Base-by-base conservation (phyloP, 2,329 filamentous ascomycete genomes). In the Sporothrix inflata region DNA sequence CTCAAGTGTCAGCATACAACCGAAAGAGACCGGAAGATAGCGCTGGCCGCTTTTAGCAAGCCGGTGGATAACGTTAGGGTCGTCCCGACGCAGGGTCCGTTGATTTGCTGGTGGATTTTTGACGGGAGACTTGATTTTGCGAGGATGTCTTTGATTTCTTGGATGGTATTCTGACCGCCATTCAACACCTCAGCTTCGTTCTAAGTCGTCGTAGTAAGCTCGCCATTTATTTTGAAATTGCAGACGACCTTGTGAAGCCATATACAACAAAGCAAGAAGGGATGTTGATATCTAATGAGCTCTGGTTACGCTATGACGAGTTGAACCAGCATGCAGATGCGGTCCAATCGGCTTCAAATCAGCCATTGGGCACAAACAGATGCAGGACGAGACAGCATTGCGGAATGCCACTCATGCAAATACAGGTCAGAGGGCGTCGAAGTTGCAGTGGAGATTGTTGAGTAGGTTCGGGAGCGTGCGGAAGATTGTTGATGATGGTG, bases 71-170 rank as follows among this genome's bases (percentile, higher is more conserved):
- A n/a, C 19, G 34, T 42, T 42, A 63, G 57, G 57, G n/a, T 40
- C 34, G n/a, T 63, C 34, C 34, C 9, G 34, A 63, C 11, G 57
- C 57, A 63, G 57, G 34, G 57, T 63, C 57, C 34, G 57, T 42
- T 63, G 27, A 42, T 24, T 42, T 34, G 9, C 21, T 7, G 9
- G 57, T 40, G 57, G 34, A 6, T 61, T 40, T 21, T 14, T 40
- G 3, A 34, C 30, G 30, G 30, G 30, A 34, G 30, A 34, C 30
- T 34, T 6, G 30, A 34, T 34, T 34, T 3, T 34, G 30, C 30
- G 30, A 34, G 30, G 30, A 34, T 34, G 30, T 34, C 30, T n/a
- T n/a, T 34, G 30, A 34, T 34, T 34, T 34, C 30, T 34, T 34
- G 30, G 30, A 34, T 34, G 30, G 19, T 19, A 34, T 57, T 34